A percentile compares a stretch with the other conserved stretches of the same genome.
These are phyloP conservation scores for Penicillium sclerotigenum DNA, from an alignment of 2,329 filamentous ascomycete species.

Conservation along the genomic window DNA sequence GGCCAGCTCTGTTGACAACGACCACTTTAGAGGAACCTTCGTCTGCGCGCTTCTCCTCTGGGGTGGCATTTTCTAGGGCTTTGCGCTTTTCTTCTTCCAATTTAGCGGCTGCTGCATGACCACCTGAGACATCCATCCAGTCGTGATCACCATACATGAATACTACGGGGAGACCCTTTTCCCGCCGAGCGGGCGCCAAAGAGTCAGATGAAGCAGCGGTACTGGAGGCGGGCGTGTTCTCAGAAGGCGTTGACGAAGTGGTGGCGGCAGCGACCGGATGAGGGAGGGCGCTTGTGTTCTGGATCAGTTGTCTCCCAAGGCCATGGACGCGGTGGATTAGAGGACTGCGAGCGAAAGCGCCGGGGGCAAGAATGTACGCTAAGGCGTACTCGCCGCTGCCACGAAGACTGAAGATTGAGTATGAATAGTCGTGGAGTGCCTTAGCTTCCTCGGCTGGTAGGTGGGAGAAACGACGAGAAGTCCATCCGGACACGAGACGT, in stretches of 20 bases:
- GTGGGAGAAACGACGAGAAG: conserved; percentile 84
- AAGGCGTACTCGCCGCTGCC: conserved; percentile 93
- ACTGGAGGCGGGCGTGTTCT: conserved; percentile 33
- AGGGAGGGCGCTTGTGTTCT: conserved; percentile 20
- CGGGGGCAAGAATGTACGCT: conserved; percentile 87
- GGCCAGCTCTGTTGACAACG: conserved; percentile 68
- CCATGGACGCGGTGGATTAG: conserved; percentile 82
- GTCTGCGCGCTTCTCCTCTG: conserved; percentile 66
- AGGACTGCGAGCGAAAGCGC: conserved; percentile 84
- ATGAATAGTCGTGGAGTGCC: conserved; percentile 87
- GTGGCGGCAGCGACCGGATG: conserved; percentile 9
- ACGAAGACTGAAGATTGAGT: conserved; percentile 86
- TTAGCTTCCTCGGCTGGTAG: conserved; percentile 75
- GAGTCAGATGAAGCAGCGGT: conserved; percentile 12
- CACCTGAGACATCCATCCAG: conserved; percentile 96
- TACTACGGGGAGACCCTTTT: conserved; percentile 74
- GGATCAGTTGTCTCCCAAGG: conserved; percentile 69
- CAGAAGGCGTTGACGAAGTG: conserved; percentile 18
- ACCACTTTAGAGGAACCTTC: conserved; percentile 80
- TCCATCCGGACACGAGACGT: conserved; percentile 91
- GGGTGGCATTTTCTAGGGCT: conserved; percentile 58
- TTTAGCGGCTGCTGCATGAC: conserved; percentile 74
- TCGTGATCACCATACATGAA: conserved; percentile 97
- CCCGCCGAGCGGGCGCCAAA: conserved; percentile 35
- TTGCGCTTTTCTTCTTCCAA: conserved; percentile 65